Evolutionary conservation across 2,329 filamentous ascomycete genomes (phyloP), one percentile per base, ranked within the genome.

Genomic region (Emericellopsis atlantica): DNA sequence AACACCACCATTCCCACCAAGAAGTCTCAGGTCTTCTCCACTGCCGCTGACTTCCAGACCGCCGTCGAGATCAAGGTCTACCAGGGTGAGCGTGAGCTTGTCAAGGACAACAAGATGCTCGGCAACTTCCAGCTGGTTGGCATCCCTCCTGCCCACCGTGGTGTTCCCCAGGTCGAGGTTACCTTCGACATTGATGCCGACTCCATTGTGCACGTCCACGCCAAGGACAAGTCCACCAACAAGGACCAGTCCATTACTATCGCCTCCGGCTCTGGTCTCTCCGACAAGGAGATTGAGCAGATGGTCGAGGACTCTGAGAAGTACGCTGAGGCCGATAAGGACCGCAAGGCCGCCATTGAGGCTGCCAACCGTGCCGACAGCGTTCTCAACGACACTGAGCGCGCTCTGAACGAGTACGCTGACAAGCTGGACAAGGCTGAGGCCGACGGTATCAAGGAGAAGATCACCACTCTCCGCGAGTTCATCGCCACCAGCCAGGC

Each of bases 221-320:
- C 90, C 65, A 95, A 94, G 77, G 90, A 96, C 72, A 95, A 96
- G 83, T 90, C 88, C 54, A 96, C 89, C 69, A 86, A 87, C 81
- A 96, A 95, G 81, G 90, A 96, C 62, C 90, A 98, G 76, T 95
- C 89, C 47, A 96, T 98, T 70, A 96, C 90, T 62, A 95, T 98
- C 63, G 89, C 90, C 43, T 95, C 89, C 45, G 92, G 90, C 64
- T 96, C 90, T 49, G 90, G 92, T 79, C 84, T 96, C 44, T 95
- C 87, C 37, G 89, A 98, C 47, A 66, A 74, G 43, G 90, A 98
- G 74, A 98, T 98, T 51, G 78, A 95, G 72, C 81, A 79, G 70
- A 96, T 98, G 92, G 89, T 98, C 59, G 75, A 90, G 61, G 92
- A 96, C 62, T 93, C 92, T 41, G 90, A 96, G 81, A 90, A 88